Base-by-base conservation (phyloP, 495 filamentous ascomycete species). In the Aspergillus carlsbadensis region DNA sequence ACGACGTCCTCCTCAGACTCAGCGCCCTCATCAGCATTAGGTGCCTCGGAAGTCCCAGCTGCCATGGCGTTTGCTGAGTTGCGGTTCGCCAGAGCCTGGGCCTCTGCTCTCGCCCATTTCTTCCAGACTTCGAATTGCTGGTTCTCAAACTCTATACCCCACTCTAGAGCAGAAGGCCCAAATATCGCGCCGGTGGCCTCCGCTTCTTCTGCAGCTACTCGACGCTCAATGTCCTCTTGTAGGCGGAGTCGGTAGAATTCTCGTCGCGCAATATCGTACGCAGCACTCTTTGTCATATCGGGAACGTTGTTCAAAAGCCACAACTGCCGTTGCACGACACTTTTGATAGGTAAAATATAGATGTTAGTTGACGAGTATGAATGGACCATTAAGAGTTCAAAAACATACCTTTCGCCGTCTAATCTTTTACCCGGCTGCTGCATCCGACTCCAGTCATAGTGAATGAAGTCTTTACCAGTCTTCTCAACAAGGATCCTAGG, bases 291-390 rank as follows among this genome's bases (percentile, higher is more conserved):
- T 35, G 77, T 82, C 64, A 89, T 81, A 37, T 74, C 75, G 2
- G 79, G 77, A 2, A 78, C 62, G 58, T 88, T 82, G 56, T 91
- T 74, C 72, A 91, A 84, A 54, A 96, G 81, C 83, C 85, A 95
- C 40, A 94, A 68, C 67, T 96, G 92, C 49, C 92, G 87, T 71
- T 98, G 94, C 44, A 98, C 84, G 56, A 98, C 95, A 76, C 94
- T 98, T 43, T 31, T 10, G 13, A 13, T 3, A 29, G 47, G 18
- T 48, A 46, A 46, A n/a, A 5, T 34, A 53, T 18, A 7, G 33
- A 39, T 8, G 37, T 76, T 60, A 75, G 64, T 52, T 31, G 11
- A 8, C 31, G 5, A 11, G n/a, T 24, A 6, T 26, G 14, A 29
- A 51, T 13, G 31, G 26, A 44, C 14, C 11, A 44, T 26, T 3